These are phyloP conservation scores for Sarocladiaceae sp. DNA, from an alignment of 2,329 filamentous ascomycete genomes.

Conservation along the genomic window DNA sequence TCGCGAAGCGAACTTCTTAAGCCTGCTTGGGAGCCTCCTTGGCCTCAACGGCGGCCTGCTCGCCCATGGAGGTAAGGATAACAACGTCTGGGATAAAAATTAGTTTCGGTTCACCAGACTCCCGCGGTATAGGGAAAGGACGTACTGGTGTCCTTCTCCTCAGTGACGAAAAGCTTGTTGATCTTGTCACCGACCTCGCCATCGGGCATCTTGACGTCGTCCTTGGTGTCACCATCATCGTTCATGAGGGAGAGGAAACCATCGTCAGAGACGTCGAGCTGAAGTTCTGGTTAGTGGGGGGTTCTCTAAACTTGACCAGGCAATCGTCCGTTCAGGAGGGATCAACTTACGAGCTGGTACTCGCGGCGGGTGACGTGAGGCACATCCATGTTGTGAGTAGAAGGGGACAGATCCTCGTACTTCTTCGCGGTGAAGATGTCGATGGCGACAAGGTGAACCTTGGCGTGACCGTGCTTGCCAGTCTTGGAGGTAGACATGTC, in stretches of 20 bases:
- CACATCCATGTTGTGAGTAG: constrained; percentile 97
- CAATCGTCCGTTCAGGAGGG: constrained; percentile 9
- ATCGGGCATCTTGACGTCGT: constrained; percentile 90
- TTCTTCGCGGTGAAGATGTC: constrained; percentile 99
- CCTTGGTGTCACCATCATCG: constrained; percentile 80
- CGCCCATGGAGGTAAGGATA: constrained; percentile 91
- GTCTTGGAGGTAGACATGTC: constrained; percentile 99
- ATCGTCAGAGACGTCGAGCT: constrained; percentile 93
- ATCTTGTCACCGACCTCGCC: constrained; percentile 87
- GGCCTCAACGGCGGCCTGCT: constrained; percentile 85
- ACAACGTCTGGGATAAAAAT: constrained; percentile 64
- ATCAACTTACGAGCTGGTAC: constrained; percentile 79
- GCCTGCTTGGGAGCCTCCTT: constrained; percentile 70
- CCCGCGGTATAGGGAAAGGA: constrained; percentile 20
- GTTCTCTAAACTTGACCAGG: background rate
- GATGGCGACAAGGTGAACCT: constrained; percentile 96
- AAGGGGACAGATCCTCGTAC: constrained; percentile 97
- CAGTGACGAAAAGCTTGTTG: constrained; percentile 66
- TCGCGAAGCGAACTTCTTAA: constrained; percentile 16
- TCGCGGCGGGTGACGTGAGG: constrained; percentile 87
- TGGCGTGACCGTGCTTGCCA: constrained; percentile 99
- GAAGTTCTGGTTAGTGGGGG: constrained; percentile 16
- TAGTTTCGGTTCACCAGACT: constrained; percentile 12
- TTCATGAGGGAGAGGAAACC: constrained; percentile 91
- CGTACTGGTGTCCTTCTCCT: constrained; percentile 94